These are phyloP conservation scores for Lathyrus oleraceus DNA, from an alignment of 306 rosid genomes.

Conservation along the genomic window DNA sequence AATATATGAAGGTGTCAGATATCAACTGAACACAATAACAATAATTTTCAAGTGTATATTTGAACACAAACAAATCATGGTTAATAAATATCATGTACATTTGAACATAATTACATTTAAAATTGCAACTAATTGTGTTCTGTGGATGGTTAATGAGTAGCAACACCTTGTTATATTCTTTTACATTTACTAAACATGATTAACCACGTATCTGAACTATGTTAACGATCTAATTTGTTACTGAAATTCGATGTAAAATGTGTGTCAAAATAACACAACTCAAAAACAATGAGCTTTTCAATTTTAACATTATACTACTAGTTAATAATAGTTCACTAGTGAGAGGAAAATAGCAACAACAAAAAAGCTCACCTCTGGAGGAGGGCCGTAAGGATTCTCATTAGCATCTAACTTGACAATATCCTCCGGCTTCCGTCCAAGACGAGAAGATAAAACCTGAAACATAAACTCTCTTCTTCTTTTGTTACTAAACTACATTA, in stretches of 20 bases:
- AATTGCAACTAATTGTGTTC: neutral
- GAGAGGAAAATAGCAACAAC: neutral
- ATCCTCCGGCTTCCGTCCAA: slow-evolving; percentile 95
- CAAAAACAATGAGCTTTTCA: neutral
- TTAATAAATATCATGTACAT: too few species aligned
- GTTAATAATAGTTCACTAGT: neutral
- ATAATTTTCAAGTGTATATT: neutral
- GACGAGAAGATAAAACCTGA: slow-evolving; percentile 77
- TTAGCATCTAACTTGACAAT: slow-evolving; percentile 95
- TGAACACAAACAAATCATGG: too few species aligned
- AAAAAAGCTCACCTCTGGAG: slow-evolving; percentile 74
- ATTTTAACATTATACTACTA: slow-evolving; percentile 20
- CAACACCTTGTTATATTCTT: neutral
- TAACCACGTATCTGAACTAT: neutral
- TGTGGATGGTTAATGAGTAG: neutral
- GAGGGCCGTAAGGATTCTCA: slow-evolving; percentile 98
- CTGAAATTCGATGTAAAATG: neutral
- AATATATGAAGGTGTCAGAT: neutral
- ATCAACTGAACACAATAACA: neutral
- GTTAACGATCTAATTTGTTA: neutral
- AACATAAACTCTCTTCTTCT: slow-evolving; percentile 30
- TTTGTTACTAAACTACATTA: slow-evolving; percentile 24
- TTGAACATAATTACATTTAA: neutral
- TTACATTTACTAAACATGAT: neutral
- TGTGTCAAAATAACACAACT: neutral